Conservation (phyloP, 2,329 filamentous ascomycete species). For the Emergomyces pasteurianus region DNA sequence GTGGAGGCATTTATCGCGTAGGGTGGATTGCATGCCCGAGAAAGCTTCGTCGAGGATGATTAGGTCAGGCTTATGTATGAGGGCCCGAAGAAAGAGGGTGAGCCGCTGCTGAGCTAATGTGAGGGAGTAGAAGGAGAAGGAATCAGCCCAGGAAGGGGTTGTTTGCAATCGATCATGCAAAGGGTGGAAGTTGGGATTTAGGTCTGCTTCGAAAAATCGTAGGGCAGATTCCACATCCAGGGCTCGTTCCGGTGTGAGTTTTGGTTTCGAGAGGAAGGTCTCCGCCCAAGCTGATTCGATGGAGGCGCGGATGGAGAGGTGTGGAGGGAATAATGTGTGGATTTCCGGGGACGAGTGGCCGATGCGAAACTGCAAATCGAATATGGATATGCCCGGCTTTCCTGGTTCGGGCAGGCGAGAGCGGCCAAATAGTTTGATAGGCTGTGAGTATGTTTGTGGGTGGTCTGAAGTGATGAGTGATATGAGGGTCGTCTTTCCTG, state of each 20-base stretch:
- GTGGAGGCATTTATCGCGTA: slow-evolving; percentile 75
- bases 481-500: slow-evolving; percentile 88
- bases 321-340: slow-evolving; percentile 79
- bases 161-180: background rate
- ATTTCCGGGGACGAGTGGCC: slow-evolving; percentile 92
- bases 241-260: slow-evolving; percentile 45
- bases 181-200: slow-evolving; percentile 45
- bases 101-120: slow-evolving; percentile 53
- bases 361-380: slow-evolving; percentile 80
- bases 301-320: slow-evolving; percentile 58
- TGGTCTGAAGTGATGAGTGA: slow-evolving; percentile 92
- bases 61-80: slow-evolving; percentile 70
- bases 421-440: slow-evolving; percentile 74
- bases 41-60: slow-evolving; percentile 82
- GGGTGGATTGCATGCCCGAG: slow-evolving; percentile 67
- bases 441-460: slow-evolving; percentile 82
- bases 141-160: background rate
- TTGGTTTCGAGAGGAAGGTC: slow-evolving; percentile 64
- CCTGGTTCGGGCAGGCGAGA: slow-evolving; percentile 65
- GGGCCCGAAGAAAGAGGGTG: slow-evolving; percentile 67
- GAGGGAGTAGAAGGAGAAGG: slow-evolving; percentile 48
- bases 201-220: slow-evolving; percentile 63
- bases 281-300: slow-evolving; percentile 84
- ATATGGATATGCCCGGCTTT: slow-evolving; percentile 67
- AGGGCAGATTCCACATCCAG: slow-evolving; percentile 57